phyloP scores from a whole-genome alignment of 768 basidiomycete genomes.

The Tricholoma saponaceum region DNA sequence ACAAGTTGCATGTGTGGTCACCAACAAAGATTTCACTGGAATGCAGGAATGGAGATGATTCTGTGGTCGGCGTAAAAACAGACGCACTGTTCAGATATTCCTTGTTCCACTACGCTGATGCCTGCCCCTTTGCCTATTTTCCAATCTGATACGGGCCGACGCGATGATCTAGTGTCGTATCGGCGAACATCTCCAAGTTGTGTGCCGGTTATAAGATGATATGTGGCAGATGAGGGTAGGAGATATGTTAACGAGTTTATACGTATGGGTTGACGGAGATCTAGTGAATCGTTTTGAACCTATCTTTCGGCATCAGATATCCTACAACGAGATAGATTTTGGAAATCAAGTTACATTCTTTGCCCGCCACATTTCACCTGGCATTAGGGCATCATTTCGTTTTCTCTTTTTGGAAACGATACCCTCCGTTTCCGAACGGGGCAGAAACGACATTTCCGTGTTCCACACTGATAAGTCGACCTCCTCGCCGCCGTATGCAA shows the following conservation, averaged over 20 bases:
- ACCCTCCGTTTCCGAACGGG: constrained; percentile 15
- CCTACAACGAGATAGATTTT: neutral
- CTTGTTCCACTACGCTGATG: constrained; percentile 53
- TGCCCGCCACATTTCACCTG: constrained; percentile 80
- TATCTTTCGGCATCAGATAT: neutral
- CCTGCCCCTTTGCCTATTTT: constrained; percentile 59
- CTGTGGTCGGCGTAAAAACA: neutral
- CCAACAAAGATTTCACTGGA: constrained; percentile 65
- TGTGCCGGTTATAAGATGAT: constrained; percentile 68
- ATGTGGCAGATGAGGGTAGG: constrained; percentile 27
- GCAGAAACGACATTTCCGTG: constrained; percentile 51
- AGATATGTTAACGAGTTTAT: constrained; percentile 68
- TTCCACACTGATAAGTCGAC: constrained; percentile 84
- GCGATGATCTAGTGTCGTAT: constrained; percentile 72
- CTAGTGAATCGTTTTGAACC: constrained; percentile 72
- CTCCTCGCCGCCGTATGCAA: constrained; percentile 84
- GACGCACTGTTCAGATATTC: constrained; percentile 61
- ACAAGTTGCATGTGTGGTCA: constrained; percentile 62
- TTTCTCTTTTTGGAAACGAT: constrained; percentile 51
- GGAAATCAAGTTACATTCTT: constrained; percentile 54
- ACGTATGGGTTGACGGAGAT: constrained; percentile 74
- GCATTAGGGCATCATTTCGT: constrained; percentile 50
- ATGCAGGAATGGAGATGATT: constrained; percentile 4
- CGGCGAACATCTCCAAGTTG: constrained; percentile 67
- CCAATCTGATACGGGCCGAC: constrained; percentile 69